phyloP scores from a whole-genome alignment of 2,329 filamentous ascomycete species.

The Elsinoe arachidis region DNA sequence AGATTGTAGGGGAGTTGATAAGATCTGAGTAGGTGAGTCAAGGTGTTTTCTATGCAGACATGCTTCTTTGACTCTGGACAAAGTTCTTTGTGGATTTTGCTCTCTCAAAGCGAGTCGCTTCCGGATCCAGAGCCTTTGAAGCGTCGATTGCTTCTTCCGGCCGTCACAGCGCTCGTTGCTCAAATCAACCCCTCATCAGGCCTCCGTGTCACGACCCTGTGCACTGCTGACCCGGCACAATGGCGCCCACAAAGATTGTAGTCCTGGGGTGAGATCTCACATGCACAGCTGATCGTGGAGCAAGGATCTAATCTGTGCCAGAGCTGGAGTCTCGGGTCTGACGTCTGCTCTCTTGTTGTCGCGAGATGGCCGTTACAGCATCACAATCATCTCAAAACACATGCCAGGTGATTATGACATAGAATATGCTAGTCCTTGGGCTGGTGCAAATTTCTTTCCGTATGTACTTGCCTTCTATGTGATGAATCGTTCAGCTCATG shows the following conservation, averaged over 20 bases:
- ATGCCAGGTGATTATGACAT: constrained; percentile 92
- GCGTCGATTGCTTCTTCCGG: neutral
- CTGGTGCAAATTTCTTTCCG: constrained; percentile 12
- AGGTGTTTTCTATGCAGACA: neutral
- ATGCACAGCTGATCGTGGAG: neutral
- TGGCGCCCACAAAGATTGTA: constrained; percentile 31
- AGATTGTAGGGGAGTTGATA: neutral
- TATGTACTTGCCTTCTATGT: neutral
- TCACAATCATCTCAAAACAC: constrained; percentile 74
- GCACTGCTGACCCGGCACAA: neutral
- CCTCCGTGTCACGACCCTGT: neutral
- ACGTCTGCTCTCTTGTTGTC: constrained; percentile 57
- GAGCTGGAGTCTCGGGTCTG: constrained; percentile 57
- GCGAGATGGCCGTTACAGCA: constrained; percentile 43
- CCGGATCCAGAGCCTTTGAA: neutral
- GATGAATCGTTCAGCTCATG: neutral
- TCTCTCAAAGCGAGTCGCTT: neutral
- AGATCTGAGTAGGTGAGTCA: neutral
- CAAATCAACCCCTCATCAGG: neutral
- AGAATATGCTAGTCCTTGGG: constrained; percentile 55
- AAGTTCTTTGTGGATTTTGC: neutral
- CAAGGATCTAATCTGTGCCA: constrained; percentile 23
- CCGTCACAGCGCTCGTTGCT: neutral
- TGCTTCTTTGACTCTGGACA: neutral
- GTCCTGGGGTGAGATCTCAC: constrained; percentile 38